phyloP scores from a whole-genome alignment of 2,329 filamentous ascomycete species.

The Fusarium virguliforme region DNA sequence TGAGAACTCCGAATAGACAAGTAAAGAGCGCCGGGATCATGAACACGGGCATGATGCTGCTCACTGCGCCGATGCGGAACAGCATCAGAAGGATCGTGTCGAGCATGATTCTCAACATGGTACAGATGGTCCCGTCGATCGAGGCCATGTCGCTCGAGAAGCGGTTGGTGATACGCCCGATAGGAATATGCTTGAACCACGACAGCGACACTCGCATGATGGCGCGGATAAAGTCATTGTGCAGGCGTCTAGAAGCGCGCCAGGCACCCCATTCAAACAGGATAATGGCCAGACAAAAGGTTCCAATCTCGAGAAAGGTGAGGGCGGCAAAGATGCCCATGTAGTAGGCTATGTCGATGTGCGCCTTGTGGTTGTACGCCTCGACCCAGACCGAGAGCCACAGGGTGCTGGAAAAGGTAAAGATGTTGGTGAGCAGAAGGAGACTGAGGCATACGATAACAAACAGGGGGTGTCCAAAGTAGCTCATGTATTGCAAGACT shows the following conservation, averaged over 20 bases:
- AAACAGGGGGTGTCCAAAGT: slow-evolving; percentile 65
- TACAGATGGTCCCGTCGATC: slow-evolving; percentile 65
- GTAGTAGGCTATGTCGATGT: slow-evolving; percentile 66
- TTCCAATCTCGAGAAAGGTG: slow-evolving; percentile 61
- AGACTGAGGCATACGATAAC: slow-evolving; percentile 59
- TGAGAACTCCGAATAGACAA: slow-evolving; percentile 62
- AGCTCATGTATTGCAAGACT: slow-evolving; percentile 68
- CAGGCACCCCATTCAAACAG: slow-evolving; percentile 71
- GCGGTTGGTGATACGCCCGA: slow-evolving; percentile 69
- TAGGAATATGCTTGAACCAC: slow-evolving; percentile 71
- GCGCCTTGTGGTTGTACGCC: slow-evolving; percentile 63
- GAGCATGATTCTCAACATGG: slow-evolving; percentile 62
- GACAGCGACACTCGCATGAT: slow-evolving; percentile 69
- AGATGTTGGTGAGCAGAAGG: slow-evolving; percentile 60
- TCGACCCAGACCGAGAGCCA: slow-evolving; percentile 71
- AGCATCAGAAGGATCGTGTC: slow-evolving; percentile 62
- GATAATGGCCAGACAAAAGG: slow-evolving; percentile 61
- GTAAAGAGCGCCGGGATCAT: slow-evolving; percentile 64
- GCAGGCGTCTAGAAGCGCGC: slow-evolving; percentile 69
- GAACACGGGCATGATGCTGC: slow-evolving; percentile 68
- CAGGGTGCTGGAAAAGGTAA: slow-evolving; percentile 61
- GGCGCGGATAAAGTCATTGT: slow-evolving; percentile 67
- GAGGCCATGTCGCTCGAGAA: slow-evolving; percentile 73
- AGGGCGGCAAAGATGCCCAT: slow-evolving; percentile 68
- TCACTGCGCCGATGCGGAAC: slow-evolving; percentile 65